Conservation (phyloP, 441 rosid species). For the Adansonia madagascariensis region DNA sequence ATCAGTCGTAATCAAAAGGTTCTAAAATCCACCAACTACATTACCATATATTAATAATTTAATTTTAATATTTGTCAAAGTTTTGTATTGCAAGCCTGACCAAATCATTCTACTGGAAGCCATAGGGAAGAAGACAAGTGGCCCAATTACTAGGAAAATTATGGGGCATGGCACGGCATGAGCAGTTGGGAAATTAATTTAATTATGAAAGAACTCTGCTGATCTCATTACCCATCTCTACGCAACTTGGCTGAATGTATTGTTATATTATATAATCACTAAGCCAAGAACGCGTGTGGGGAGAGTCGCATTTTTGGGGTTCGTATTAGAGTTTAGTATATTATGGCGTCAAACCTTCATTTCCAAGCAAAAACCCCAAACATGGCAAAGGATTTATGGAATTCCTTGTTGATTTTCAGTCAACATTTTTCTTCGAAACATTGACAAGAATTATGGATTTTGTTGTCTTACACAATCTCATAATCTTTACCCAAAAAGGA, state of each 20-base stretch:
- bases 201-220: slow-evolving; percentile 11
- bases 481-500: not conserved
- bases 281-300: not conserved
- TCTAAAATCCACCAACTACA: slow-evolving; percentile 36
- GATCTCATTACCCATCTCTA: not conserved
- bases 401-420: slow-evolving; percentile 8
- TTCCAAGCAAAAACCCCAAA: slow-evolving; percentile 22
- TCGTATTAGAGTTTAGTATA: not conserved
- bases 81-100: slow-evolving; percentile 22
- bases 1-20: slow-evolving; percentile 25
- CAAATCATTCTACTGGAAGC: slow-evolving; percentile 28
- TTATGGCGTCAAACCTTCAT: slow-evolving; percentile 28
- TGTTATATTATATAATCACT: not conserved
- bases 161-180: slow-evolving; percentile 15
- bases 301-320: not conserved
- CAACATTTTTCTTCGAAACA: slow-evolving; percentile 19
- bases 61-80: slow-evolving; percentile 4
- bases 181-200: slow-evolving; percentile 2
- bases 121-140: slow-evolving; percentile 32
- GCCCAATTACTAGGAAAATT: not conserved
- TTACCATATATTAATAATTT: slow-evolving; percentile 17
- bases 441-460: not conserved
- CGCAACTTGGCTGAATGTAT: slow-evolving; percentile 9
- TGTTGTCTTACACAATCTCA: not conserved
- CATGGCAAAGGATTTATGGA: not conserved